A percentile compares a stretch with the other conserved stretches of the same genome.
These are phyloP conservation scores for Gnetum montanum DNA, from an alignment of 75 land plant genomes.

Conservation along the genomic window DNA sequence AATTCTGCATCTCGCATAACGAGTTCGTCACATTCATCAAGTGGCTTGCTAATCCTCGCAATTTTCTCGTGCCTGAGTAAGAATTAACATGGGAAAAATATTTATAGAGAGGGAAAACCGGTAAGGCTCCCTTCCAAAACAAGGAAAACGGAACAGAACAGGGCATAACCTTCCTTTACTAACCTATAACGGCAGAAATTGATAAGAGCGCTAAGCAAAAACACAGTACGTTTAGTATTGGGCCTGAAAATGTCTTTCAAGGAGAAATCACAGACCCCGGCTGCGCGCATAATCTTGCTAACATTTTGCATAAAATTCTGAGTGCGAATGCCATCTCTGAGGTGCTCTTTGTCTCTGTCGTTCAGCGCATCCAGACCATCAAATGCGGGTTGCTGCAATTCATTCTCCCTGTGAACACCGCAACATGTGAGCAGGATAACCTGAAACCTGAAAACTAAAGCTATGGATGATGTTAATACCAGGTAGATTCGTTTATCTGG, in stretches of 20 bases:
- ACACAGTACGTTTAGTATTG: conserved; percentile 26
- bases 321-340: conserved; percentile 26
- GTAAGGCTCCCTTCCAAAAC: background rate
- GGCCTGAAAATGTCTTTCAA: conserved; percentile 43
- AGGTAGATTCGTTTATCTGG: too few relatives aligned
- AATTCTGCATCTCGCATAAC: background rate
- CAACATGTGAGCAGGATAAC: too few relatives aligned
- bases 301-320: conserved; percentile 23
- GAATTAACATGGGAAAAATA: conserved; percentile 3
- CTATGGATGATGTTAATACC: too few relatives aligned
- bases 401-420: too few relatives aligned
- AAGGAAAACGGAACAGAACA: background rate
- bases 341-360: conserved; percentile 37
- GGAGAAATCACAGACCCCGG: conserved; percentile 23
- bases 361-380: conserved; percentile 31
- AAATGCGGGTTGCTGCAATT: conserved; percentile 37
- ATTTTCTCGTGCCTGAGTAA: conserved; percentile 13
- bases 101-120: background rate
- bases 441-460: too few relatives aligned
- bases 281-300: conserved; percentile 20
- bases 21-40: too few relatives aligned
- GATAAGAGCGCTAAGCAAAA: conserved; percentile 37
- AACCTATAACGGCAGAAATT: conserved; percentile 42
- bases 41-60: conserved; percentile 12
- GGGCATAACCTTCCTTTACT: background rate